These are phyloP conservation scores for Pythium sp. DNA, from an alignment of 352 stramenopile species.

Conservation along the genomic window DNA sequence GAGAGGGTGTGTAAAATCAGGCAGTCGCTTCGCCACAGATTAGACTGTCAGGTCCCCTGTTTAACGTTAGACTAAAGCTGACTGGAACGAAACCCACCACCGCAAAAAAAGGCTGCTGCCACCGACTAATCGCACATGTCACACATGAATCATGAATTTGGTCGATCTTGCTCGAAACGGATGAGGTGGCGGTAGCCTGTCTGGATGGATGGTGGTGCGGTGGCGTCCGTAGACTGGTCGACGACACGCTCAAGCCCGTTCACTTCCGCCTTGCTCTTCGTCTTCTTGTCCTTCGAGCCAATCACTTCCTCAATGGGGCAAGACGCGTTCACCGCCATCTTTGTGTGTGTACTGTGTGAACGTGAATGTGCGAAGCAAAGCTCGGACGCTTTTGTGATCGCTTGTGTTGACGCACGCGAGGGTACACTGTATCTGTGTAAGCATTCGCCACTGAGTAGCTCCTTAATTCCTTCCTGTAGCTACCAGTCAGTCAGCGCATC, in stretches of 20 bases:
- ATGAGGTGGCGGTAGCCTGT: neutral
- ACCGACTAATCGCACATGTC: conserved; percentile 5
- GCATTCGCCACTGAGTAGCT: neutral
- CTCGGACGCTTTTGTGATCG: neutral
- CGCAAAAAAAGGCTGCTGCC: conserved; percentile 3
- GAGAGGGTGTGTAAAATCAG: neutral
- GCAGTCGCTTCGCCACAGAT: neutral
- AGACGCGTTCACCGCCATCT: too few species aligned
- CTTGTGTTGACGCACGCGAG: neutral
- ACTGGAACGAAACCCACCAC: conserved; percentile 2
- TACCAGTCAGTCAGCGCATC: neutral
- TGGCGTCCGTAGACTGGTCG: neutral
- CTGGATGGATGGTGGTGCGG: neutral
- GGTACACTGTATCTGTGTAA: neutral
- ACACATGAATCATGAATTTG: neutral
- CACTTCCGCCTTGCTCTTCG: neutral
- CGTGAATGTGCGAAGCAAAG: neutral
- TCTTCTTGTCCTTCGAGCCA: too few species aligned
- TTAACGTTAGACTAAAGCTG: neutral
- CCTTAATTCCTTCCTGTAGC: neutral
- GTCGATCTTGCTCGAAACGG: neutral
- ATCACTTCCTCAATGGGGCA: too few species aligned
- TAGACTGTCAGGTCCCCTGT: neutral
- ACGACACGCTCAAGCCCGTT: neutral
- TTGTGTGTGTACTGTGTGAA: too few species aligned